phyloP scores from a whole-genome alignment of 2,329 filamentous ascomycete species.

The Berkeleyomyces basicola region DNA sequence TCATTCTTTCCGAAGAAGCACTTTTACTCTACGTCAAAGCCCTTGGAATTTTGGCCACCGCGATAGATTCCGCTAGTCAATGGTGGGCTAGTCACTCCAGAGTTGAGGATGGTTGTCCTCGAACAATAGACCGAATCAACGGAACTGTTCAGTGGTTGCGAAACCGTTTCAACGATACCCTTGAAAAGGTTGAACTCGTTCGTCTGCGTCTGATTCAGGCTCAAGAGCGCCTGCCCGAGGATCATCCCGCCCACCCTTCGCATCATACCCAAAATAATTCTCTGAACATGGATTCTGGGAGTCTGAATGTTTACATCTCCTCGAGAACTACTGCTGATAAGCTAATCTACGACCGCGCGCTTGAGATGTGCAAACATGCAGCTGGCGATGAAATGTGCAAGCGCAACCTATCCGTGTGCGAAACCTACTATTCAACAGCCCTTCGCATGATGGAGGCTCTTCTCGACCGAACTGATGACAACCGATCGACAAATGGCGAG shows the following conservation, averaged over 20 bases:
- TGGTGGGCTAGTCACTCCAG: conserved; percentile 78
- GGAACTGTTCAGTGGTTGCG: conserved; percentile 93
- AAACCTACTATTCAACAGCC: conserved; percentile 83
- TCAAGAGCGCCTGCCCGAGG: conserved; percentile 64
- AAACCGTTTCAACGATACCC: conserved; percentile 83
- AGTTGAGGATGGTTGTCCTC: conserved; percentile 36
- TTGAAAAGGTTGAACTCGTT: conserved; percentile 94
- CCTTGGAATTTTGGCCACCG: conserved; percentile 72
- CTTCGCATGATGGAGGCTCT: conserved; percentile 92
- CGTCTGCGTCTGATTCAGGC: conserved; percentile 72
- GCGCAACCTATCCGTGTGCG: conserved; percentile 72
- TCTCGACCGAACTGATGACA: conserved; percentile 57
- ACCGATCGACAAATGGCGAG: conserved; percentile 24
- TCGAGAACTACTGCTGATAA: conserved; percentile 88
- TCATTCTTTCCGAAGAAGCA: conserved; percentile 82
- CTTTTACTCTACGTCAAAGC: conserved; percentile 94
- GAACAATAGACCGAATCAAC: conserved; percentile 59
- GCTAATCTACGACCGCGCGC: conserved; percentile 90
- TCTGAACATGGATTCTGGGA: conserved; percentile 42
- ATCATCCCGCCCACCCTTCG: conserved; percentile 72
- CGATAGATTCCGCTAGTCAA: conserved; percentile 82
- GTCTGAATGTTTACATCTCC: conserved; percentile 68
- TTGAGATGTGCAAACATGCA: conserved; percentile 90
- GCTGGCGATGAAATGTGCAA: conserved; percentile 93
- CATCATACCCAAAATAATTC: conserved; percentile 48